Conservation (phyloP, 2,329 filamentous ascomycete species). For the Penicillium sp. region DNA sequence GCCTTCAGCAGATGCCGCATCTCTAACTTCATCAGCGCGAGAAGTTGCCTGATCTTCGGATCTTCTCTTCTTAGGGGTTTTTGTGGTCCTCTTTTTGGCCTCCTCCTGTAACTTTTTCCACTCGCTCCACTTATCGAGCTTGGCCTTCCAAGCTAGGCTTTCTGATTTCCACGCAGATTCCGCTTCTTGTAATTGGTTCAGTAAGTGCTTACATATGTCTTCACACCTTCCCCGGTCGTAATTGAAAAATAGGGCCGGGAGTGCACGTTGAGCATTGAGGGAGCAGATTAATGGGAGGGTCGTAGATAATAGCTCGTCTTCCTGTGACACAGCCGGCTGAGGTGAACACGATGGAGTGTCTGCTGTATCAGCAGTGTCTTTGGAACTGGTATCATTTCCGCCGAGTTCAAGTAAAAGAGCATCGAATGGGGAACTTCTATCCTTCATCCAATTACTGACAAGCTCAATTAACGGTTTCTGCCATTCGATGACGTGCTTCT, state of each 20-base stretch:
- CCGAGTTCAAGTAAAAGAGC: slow-evolving; percentile 52
- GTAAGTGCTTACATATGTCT: slow-evolving; percentile 53
- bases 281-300: slow-evolving; percentile 49
- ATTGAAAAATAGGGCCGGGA: slow-evolving; percentile 76
- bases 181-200: slow-evolving; percentile 54
- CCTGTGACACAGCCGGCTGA: not conserved
- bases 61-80: slow-evolving; percentile 39
- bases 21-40: slow-evolving; percentile 57
- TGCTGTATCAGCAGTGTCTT: not conserved
- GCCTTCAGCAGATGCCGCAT: slow-evolving; percentile 56
- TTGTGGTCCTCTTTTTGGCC: slow-evolving; percentile 49
- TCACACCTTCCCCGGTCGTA: slow-evolving; percentile 71
- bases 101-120: slow-evolving; percentile 9
- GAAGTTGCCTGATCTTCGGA: slow-evolving; percentile 51
- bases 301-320: slow-evolving; percentile 41
- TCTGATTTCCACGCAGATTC: slow-evolving; percentile 47
- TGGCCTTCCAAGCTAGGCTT: slow-evolving; percentile 61
- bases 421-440: slow-evolving; percentile 55
- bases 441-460: slow-evolving; percentile 62
- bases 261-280: slow-evolving; percentile 62
- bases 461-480: slow-evolving; percentile 61
- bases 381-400: not conserved
- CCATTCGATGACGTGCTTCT: slow-evolving; percentile 68
- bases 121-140: slow-evolving; percentile 59
- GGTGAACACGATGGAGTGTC: not conserved